Conservation (phyloP, 371 early-diverging fungal genomes). For the Mucor plumbeus region DNA sequence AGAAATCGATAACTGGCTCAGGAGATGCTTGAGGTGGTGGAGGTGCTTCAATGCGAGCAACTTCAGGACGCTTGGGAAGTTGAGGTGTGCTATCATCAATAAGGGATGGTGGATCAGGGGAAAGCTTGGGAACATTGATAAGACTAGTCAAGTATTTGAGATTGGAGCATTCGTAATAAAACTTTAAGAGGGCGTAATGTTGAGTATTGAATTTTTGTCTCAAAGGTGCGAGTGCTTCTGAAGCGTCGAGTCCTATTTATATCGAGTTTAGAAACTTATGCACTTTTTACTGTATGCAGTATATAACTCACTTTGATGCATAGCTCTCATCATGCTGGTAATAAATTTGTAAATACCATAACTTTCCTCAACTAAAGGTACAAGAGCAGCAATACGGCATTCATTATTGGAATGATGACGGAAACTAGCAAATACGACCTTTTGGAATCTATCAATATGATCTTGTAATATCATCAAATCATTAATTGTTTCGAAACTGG, state of each 20-base stretch:
- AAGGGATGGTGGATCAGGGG: slow-evolving; percentile 77
- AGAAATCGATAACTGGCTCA: slow-evolving; percentile 64
- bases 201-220: slow-evolving; percentile 84
- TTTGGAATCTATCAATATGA: slow-evolving; percentile 90
- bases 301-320: slow-evolving; percentile 84
- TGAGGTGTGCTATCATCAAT: slow-evolving; percentile 55
- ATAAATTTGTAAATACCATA: slow-evolving; percentile 96
- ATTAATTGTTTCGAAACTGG: slow-evolving; percentile 90
- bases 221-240: slow-evolving; percentile 89
- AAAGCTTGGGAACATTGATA: slow-evolving; percentile 89
- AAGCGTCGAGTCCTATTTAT: slow-evolving; percentile 62
- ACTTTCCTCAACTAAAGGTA: slow-evolving; percentile 96
- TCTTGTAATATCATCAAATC: slow-evolving; percentile 92
- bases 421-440: slow-evolving; percentile 84
- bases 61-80: slow-evolving; percentile 44
- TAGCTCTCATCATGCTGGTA: slow-evolving; percentile 93
- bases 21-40: slow-evolving; percentile 62
- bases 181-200: slow-evolving; percentile 86
- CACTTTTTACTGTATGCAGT: not conserved
- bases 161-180: slow-evolving; percentile 91
- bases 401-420: slow-evolving; percentile 89
- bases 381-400: slow-evolving; percentile 92
- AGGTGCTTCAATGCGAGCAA: slow-evolving; percentile 31
- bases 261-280: not conserved
- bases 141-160: slow-evolving; percentile 91